Percentiles rank a stretch among this genome's conserved stretches.
Evolutionary conservation across 495 filamentous ascomycete species (phyloP).

Genomic region (Oleoguttula mirabilis): DNA sequence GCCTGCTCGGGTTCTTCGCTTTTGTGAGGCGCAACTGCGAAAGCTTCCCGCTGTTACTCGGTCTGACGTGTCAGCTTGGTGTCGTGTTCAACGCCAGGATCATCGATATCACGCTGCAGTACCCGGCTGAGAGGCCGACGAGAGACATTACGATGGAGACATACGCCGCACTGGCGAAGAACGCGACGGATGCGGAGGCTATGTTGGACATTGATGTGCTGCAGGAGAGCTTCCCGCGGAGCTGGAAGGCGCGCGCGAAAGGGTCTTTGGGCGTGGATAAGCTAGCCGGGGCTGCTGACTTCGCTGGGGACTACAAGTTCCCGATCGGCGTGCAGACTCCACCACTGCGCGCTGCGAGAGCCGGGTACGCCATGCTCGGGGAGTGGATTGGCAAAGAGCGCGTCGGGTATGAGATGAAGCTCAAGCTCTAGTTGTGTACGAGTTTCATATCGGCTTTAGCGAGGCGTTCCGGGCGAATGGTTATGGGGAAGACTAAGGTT

Average conservation of each 20-base stretch:
- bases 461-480: no score
- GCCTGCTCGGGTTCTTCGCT: constrained; percentile 10
- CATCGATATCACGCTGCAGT: background rate
- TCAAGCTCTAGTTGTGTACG: no score
- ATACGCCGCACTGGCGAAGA: constrained; percentile 21
- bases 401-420: constrained; percentile 11
- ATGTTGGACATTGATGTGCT: constrained; percentile 16
- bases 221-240: constrained; percentile 6
- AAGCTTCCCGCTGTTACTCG: constrained; percentile 5
- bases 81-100: constrained; percentile 11
- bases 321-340: constrained; percentile 10
- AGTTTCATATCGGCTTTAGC: no score
- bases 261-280: background rate
- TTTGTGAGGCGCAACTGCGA: constrained; percentile 16
- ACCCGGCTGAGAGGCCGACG: background rate
- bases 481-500: no score
- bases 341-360: constrained; percentile 14
- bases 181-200: constrained; percentile 22
- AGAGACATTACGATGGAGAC: constrained; percentile 15
- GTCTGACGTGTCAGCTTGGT: constrained; percentile 8
- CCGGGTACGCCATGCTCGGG: constrained; percentile 10
- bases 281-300: background rate
- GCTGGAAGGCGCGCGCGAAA: constrained; percentile 8
- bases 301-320: constrained; percentile 11
- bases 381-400: constrained; percentile 16